Evolutionary conservation across 2,329 filamentous ascomycete genomes (phyloP).

Genomic region (Alternaria conjuncta): DNA sequence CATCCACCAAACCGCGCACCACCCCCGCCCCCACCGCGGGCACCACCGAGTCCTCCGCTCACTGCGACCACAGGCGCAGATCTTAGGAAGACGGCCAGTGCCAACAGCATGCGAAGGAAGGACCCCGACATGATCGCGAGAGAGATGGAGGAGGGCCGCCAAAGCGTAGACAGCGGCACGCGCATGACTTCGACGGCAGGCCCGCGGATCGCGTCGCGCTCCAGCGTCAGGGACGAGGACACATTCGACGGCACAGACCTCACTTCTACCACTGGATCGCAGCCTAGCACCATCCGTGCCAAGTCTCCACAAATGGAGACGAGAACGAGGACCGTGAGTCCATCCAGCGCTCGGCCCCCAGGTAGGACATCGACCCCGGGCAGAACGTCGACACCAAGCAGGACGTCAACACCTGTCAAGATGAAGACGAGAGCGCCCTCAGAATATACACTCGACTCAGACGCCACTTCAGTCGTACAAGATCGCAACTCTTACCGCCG

Average conservation of each 20-base stretch:
- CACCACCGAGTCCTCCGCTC: conserved; percentile 57
- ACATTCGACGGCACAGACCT: conserved; percentile 49
- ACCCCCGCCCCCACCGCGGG: conserved; percentile 30
- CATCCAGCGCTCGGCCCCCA: conserved; percentile 24
- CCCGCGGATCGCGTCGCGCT: conserved; percentile 48
- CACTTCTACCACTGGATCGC: conserved; percentile 51
- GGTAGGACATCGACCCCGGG: conserved; percentile 32
- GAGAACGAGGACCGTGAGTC: conserved; percentile 33
- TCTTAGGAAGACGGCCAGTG: conserved; percentile 52
- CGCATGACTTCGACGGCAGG: conserved; percentile 47
- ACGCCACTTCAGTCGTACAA: conserved; percentile 55
- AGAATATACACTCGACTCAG: conserved; percentile 53
- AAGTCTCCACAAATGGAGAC: conserved; percentile 33
- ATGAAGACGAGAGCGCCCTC: conserved; percentile 47
- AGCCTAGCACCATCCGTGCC: conserved; percentile 48
- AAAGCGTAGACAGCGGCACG: conserved; percentile 51
- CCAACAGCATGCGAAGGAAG: conserved; percentile 51
- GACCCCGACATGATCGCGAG: conserved; percentile 44
- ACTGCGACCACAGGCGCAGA: conserved; percentile 52
- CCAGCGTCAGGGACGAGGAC: conserved; percentile 52
- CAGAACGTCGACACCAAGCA: conserved; percentile 25
- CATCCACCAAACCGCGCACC: conserved; percentile 24
- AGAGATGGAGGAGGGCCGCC: conserved; percentile 49
- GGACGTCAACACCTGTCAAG: conserved; percentile 29
- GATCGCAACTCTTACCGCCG: conserved; percentile 40